Conservation (phyloP, 2,329 filamentous ascomycete species). For the Colletotrichum chrysophilum region DNA sequence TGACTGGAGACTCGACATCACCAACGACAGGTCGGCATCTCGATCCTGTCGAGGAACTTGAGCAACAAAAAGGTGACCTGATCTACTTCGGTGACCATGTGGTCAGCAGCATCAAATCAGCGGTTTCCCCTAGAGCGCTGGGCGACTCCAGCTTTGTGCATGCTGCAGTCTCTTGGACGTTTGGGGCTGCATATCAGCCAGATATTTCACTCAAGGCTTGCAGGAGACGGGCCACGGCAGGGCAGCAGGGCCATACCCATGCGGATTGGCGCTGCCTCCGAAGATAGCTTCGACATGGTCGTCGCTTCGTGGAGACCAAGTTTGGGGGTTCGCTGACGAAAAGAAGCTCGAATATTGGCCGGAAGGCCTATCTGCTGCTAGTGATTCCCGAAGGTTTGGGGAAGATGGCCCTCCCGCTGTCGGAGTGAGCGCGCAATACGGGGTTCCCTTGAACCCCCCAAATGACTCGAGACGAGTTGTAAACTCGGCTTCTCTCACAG, state of each 20-base stretch:
- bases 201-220: conserved; percentile 14
- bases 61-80: not conserved
- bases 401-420: conserved; percentile 11
- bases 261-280: not conserved
- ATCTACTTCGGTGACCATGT: not conserved
- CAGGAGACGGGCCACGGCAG: conserved; percentile 4
- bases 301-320: conserved; percentile 4
- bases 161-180: conserved; percentile 13
- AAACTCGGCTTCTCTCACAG: conserved; percentile 15
- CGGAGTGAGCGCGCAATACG: conserved; percentile 6
- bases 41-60: not conserved
- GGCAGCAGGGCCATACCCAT: conserved; percentile 10
- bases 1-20: conserved; percentile 4
- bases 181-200: conserved; percentile 20
- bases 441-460: conserved; percentile 8
- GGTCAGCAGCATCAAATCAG: not conserved
- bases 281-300: conserved; percentile 9
- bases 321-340: conserved; percentile 17
- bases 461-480: conserved; percentile 18
- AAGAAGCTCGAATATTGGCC: conserved; percentile 10
- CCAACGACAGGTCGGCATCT: not conserved
- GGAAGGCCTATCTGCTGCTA: conserved; percentile 12
- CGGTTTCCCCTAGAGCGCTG: not conserved
- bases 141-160: conserved; percentile 2
- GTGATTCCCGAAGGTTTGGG: conserved; percentile 15